Base-by-base conservation (phyloP, 257 asterid genomes). In the Penstemon newberryi region DNA sequence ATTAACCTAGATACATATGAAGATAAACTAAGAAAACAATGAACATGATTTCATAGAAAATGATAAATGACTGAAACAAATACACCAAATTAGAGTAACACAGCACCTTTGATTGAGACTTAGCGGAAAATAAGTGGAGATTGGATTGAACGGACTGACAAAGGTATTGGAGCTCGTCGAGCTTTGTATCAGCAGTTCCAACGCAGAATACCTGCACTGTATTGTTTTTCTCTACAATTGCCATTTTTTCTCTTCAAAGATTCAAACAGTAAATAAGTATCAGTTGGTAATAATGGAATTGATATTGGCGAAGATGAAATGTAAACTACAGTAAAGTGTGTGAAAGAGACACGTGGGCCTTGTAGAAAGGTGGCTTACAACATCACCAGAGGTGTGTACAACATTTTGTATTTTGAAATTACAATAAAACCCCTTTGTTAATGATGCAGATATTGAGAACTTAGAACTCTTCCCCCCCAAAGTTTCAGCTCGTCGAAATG, bases 101-200 rank as follows among this genome's bases (percentile, higher is more conserved):
- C 52, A 4, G 33, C 67, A 86, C 96, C 92, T 87, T 73, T 13
- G 85, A 41, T 12, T 88, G 75, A 71, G 82, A 79, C 40, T 71
- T 70, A 53, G 63, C 44, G 78, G 91, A 82, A 65, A 87, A 82
- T 49, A 55, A 65, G 4, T 25, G 78, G 82, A 92, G 86, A 72
- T 13, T 81, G 67, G 94, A 87, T 60, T 75, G 81, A 67, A 88
- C 69, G 42, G 83, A 73, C 1, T 81, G 70, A 19, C 96, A 82
- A 53, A 92, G 89, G 78, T 81, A 86, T 49, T 70, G 80, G 64
- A 92, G 92, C 78, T 92, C 96, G 9, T 88, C 78, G 60, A 86
- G 79, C 90, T 92, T 92, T 2, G 95, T 82, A 73, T 92, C 98
- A 66, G 96, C 98, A 4, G 98, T 92, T 53, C 92, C 97, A 33